phyloP scores from a whole-genome alignment of 495 filamentous ascomycete species.

The Hamigera avellanea region DNA sequence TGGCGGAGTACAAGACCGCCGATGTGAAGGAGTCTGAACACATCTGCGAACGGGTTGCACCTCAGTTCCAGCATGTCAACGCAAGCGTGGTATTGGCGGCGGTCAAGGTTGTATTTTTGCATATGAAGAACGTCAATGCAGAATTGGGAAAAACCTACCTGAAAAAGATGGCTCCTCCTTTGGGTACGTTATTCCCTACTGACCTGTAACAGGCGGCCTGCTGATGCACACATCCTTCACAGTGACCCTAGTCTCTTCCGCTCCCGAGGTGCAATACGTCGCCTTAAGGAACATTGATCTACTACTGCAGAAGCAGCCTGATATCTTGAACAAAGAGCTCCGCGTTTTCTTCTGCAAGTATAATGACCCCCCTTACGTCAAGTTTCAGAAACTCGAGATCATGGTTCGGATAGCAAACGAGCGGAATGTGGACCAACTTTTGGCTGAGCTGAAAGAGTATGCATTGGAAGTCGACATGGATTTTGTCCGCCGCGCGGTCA shows the following conservation, averaged over 20 bases:
- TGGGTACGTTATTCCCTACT: constrained; percentile 46
- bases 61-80: constrained; percentile 98
- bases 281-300: constrained; percentile 93
- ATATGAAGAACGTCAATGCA: constrained; percentile 75
- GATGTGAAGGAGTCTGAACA: constrained; percentile 97
- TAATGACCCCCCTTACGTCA: constrained; percentile 96
- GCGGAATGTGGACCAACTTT: constrained; percentile 87
- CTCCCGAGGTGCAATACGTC: constrained; percentile 96
- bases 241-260: constrained; percentile 94
- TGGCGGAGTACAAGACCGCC: constrained; percentile 74
- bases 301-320: constrained; percentile 86
- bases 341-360: constrained; percentile 99
- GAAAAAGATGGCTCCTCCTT: constrained; percentile 95
- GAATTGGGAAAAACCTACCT: constrained; percentile 74
- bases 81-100: constrained; percentile 92
- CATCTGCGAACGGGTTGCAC: constrained; percentile 90
- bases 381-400: constrained; percentile 94
- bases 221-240: background rate
- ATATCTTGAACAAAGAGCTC: constrained; percentile 93
- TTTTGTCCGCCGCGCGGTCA: constrained; percentile 86
- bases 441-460: constrained; percentile 93
- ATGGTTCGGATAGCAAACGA: constrained; percentile 99
- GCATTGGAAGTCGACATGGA: constrained; percentile 98
- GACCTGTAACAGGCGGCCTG: constrained; percentile 1
- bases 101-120: constrained; percentile 94